Percentiles rank a stretch among this genome's conserved stretches.
These are phyloP conservation scores for Tetrahymena malaccensis DNA, from an alignment of 73 alveolate species.

Conservation along the genomic window DNA sequence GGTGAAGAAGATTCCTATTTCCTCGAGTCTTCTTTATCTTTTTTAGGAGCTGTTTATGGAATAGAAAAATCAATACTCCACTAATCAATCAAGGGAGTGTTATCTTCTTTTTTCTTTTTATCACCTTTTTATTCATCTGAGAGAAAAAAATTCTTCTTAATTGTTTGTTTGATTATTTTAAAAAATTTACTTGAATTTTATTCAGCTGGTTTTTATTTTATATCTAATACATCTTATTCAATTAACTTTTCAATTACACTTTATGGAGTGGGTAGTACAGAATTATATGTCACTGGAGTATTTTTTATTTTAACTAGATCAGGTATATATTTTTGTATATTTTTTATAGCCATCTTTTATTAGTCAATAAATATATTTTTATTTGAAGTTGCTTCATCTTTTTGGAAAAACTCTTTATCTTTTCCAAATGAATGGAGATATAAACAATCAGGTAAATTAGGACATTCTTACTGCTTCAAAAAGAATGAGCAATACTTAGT, in stretches of 20 bases:
- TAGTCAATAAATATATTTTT: conserved; percentile 23
- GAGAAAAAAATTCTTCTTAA: neutral
- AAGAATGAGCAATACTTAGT: conserved; percentile 73
- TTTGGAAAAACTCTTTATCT: conserved; percentile 45
- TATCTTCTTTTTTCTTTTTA: neutral
- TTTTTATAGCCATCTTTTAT: conserved; percentile 24
- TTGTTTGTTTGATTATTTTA: neutral
- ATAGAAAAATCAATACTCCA: neutral
- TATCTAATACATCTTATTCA: conserved; percentile 1
- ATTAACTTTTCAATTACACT: conserved; percentile 10
- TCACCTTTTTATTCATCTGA: neutral
- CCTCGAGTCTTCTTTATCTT: neutral
- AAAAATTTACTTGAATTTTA: neutral
- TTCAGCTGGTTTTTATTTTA: neutral
- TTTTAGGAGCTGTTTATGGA: neutral
- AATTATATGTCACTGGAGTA: conserved; percentile 13
- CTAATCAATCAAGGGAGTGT: neutral
- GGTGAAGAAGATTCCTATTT: neutral
- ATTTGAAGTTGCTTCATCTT: conserved; percentile 33
- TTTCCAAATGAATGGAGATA: conserved; percentile 63
- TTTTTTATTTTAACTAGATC: conserved; percentile 8
- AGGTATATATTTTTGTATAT: conserved; percentile 17
- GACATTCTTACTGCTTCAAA: conserved; percentile 58
- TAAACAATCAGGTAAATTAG: conserved; percentile 64
- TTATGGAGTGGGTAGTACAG: conserved; percentile 24